Conservation (phyloP, 2,329 filamentous ascomycete species). For the Scleromitrula shiraiana region DNA sequence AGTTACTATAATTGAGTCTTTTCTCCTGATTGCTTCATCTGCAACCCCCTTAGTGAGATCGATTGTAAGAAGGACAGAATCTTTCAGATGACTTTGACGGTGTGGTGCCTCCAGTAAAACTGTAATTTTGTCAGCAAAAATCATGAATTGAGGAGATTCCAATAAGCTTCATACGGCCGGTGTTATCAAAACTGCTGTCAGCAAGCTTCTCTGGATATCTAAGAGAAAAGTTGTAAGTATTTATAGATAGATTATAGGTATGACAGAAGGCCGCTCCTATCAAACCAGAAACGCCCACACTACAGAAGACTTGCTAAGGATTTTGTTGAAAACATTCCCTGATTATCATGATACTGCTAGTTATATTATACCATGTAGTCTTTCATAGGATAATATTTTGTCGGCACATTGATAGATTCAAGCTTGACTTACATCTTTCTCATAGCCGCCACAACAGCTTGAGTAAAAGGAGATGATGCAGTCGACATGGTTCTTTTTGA, state of each 20-base stretch:
- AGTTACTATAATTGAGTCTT: conserved; percentile 72
- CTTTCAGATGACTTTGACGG: conserved; percentile 47
- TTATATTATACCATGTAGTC: too few relatives aligned
- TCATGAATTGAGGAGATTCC: background rate
- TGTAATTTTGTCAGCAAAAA: conserved; percentile 28
- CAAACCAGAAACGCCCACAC: too few relatives aligned
- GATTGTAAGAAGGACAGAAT: conserved; percentile 73
- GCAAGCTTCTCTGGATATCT: conserved; percentile 87
- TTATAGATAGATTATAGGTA: too few relatives aligned
- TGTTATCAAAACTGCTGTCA: conserved; percentile 91
- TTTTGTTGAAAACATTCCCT: too few relatives aligned
- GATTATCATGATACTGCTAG: too few relatives aligned
- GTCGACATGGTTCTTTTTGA: conserved; percentile 19
- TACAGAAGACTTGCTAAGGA: too few relatives aligned
- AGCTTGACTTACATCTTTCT: conserved; percentile 58
- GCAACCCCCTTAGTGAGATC: conserved; percentile 86
- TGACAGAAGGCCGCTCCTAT: too few relatives aligned
- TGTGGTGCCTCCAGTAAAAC: conserved; percentile 64
- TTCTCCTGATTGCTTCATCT: conserved; percentile 74
- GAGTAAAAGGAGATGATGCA: conserved; percentile 41
- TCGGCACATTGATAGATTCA: too few relatives aligned
- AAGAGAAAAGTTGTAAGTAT: background rate
- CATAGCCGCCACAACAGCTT: conserved; percentile 70
- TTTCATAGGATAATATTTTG: too few relatives aligned
- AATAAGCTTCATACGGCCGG: conserved; percentile 49